Percentiles rank a stretch among this genome's conserved stretches.
Evolutionary conservation across 2,329 filamentous ascomycete genomes (phyloP).

Genomic region (Aureobasidium sp.): DNA sequence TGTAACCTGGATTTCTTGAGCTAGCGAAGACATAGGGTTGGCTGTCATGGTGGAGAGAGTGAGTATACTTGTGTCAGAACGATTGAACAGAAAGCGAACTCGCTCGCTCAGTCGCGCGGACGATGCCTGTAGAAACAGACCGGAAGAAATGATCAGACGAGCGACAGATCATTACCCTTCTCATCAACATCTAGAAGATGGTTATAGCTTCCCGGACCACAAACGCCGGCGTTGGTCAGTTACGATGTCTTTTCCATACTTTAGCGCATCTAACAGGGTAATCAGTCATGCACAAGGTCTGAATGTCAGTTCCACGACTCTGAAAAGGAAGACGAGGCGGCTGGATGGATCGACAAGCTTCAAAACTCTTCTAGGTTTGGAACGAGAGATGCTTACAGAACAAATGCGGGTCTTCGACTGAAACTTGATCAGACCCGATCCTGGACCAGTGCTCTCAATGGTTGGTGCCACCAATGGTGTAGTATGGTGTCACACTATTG

Average conservation of each 20-base stretch:
- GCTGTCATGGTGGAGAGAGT: background rate
- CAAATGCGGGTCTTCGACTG: background rate
- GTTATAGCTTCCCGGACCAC: background rate
- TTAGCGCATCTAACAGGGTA: background rate
- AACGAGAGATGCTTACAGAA: background rate
- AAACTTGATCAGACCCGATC: too few relatives aligned
- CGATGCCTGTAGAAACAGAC: background rate
- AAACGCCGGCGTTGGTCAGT: background rate
- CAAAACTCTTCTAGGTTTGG: background rate
- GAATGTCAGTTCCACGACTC: background rate
- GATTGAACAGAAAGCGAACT: background rate
- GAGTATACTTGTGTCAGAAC: background rate
- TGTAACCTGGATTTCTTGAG: background rate
- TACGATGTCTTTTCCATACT: background rate
- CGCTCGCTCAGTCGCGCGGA: background rate
- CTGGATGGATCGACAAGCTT: background rate
- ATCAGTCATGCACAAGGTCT: background rate
- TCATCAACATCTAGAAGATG: background rate
- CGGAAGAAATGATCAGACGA: background rate
- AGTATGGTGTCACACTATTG: too few relatives aligned
- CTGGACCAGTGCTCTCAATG: too few relatives aligned
- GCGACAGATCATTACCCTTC: background rate
- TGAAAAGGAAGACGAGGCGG: background rate
- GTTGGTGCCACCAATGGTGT: too few relatives aligned
- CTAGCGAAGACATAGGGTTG: background rate